Percentiles rank a stretch among this genome's conserved stretches.
These are phyloP conservation scores for Globisporangium ultimum DNA, from an alignment of 352 stramenopile genomes.

Conservation along the genomic window DNA sequence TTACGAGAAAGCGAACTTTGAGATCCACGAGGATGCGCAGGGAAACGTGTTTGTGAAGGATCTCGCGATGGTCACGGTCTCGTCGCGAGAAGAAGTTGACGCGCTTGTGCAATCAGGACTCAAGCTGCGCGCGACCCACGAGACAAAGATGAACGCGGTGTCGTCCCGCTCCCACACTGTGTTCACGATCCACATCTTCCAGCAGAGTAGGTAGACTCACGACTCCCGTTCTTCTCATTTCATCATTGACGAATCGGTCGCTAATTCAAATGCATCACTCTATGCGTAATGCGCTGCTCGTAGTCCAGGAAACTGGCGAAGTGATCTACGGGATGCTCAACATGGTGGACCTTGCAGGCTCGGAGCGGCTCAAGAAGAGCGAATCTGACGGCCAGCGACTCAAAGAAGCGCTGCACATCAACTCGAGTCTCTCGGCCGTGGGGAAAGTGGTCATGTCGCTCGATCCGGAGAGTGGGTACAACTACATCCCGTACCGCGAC, in stretches of 20 bases:
- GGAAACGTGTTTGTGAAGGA: conserved; percentile 93
- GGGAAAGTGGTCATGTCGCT: conserved; percentile 88
- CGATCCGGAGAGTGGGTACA: conserved; percentile 82
- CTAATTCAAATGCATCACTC: too few species aligned
- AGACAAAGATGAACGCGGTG: conserved; percentile 92
- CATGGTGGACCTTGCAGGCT: conserved; percentile 83
- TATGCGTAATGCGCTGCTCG: background rate
- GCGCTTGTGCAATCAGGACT: conserved; percentile 85
- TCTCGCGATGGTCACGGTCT: conserved; percentile 89
- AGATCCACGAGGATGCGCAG: conserved; percentile 92
- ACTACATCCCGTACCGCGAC: conserved; percentile 86
- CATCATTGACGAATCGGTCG: too few species aligned
- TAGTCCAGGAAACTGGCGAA: conserved; percentile 63
- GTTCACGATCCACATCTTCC: conserved; percentile 86
- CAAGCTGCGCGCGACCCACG: conserved; percentile 85
- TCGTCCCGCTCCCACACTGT: conserved; percentile 87
- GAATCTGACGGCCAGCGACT: conserved; percentile 82
- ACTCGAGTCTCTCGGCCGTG: conserved; percentile 79
- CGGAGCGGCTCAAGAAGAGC: conserved; percentile 84
- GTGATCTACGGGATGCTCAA: conserved; percentile 86
- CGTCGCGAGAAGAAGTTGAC: conserved; percentile 78
- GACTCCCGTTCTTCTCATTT: too few species aligned
- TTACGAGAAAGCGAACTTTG: conserved; percentile 87
- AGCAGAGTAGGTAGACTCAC: conserved; percentile 46
- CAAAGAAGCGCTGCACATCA: conserved; percentile 86